A percentile compares a stretch with the other conserved stretches of the same genome.
Evolutionary conservation across 2,329 filamentous ascomycete species (phyloP).

Genomic region (Cercospora beticola): DNA sequence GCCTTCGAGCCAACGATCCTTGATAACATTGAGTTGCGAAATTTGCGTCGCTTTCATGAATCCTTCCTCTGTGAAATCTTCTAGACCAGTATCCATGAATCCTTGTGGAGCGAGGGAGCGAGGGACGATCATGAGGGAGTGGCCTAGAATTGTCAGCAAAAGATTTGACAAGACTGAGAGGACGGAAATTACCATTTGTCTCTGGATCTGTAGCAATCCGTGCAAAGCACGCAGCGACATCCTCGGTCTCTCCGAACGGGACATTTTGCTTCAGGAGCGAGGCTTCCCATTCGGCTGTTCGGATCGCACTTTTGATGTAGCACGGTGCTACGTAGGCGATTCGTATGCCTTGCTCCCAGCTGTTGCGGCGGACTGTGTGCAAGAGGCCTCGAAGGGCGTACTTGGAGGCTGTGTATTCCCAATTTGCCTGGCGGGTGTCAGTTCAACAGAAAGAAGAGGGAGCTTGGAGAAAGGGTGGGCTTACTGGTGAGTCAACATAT

Average conservation of each 20-base stretch:
- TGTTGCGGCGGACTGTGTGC: background rate
- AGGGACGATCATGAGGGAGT: background rate
- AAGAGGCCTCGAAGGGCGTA: background rate
- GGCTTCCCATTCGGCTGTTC: background rate
- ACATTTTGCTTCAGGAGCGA: background rate
- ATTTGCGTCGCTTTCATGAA: background rate
- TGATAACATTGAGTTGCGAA: background rate
- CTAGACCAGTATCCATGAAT: background rate
- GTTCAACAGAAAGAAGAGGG: too few relatives aligned
- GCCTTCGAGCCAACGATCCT: background rate
- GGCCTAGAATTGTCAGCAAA: background rate
- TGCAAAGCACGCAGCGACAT: background rate
- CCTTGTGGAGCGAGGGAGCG: background rate
- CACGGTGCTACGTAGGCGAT: background rate
- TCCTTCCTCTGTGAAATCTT: background rate
- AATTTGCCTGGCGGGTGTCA: background rate
- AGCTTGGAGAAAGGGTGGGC: too few relatives aligned
- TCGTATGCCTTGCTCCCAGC: background rate
- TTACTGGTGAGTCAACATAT: background rate
- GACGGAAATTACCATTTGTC: background rate
- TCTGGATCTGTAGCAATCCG: background rate
- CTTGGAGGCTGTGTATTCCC: background rate
- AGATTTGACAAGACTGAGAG: too few relatives aligned
- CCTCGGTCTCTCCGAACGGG: background rate
- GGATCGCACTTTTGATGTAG: background rate